Percentiles rank a stretch among this genome's conserved stretches.
phyloP scores from a whole-genome alignment of 345 rosid genomes.

The Salix suchowensis region DNA sequence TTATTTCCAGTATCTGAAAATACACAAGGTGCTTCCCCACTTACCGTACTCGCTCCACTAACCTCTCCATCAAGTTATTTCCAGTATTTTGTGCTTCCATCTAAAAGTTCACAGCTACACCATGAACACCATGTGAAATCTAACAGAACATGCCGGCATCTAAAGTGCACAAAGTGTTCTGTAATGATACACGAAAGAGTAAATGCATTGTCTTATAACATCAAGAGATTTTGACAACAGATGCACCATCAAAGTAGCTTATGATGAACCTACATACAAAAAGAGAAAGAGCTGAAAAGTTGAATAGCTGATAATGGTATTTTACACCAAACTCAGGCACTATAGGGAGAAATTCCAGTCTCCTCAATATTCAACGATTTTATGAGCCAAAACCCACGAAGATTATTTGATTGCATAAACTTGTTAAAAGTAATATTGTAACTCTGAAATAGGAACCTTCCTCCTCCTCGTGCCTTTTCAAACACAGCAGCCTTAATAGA shows the following conservation, averaged over 20 bases:
- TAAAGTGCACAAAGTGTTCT: neutral
- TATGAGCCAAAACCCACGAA: neutral
- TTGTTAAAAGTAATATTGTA: neutral
- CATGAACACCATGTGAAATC: neutral
- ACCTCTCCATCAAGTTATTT: conserved; percentile 5
- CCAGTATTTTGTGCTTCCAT: conserved; percentile 18
- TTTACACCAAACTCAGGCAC: neutral
- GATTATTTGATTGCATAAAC: neutral
- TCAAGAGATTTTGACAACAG: neutral
- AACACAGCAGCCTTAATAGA: neutral
- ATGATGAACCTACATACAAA: neutral
- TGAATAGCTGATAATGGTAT: neutral
- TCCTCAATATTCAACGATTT: neutral
- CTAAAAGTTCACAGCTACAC: conserved; percentile 10
- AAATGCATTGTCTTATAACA: neutral
- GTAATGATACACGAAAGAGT: neutral
- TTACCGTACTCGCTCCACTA: conserved; percentile 10
- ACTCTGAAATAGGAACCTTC: neutral
- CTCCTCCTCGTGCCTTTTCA: neutral
- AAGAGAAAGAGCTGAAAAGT: neutral
- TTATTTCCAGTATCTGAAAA: conserved; percentile 17
- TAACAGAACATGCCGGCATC: neutral
- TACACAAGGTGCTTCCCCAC: conserved; percentile 25
- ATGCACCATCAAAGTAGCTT: neutral
- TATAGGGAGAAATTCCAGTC: neutral